Evolutionary conservation across 352 stramenopile genomes (phyloP).

Genomic region (Phytopythium mirpurense): DNA sequence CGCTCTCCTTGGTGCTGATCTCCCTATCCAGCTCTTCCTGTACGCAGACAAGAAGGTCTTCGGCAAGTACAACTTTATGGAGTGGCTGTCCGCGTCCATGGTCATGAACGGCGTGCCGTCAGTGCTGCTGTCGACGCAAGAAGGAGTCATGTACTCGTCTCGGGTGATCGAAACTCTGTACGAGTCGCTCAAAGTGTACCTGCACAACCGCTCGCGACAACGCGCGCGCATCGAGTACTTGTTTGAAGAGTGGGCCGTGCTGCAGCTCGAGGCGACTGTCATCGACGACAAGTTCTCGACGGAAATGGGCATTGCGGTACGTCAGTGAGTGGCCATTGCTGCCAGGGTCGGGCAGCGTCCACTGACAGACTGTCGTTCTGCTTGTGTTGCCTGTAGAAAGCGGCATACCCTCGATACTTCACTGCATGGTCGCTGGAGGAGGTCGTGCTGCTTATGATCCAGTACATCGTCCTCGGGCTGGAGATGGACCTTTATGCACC

Average conservation of each 20-base stretch:
- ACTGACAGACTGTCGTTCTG: no score
- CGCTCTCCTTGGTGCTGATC: neutral
- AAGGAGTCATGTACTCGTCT: conserved; percentile 73
- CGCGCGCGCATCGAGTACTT: conserved; percentile 74
- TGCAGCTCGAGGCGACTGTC: conserved; percentile 62
- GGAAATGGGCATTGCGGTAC: conserved; percentile 81
- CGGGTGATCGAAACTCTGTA: conserved; percentile 79
- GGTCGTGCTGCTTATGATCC: conserved; percentile 67
- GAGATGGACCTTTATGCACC: conserved; percentile 77
- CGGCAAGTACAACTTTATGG: conserved; percentile 77
- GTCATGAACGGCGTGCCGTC: conserved; percentile 75
- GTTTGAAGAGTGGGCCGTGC: conserved; percentile 72
- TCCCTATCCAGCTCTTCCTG: conserved; percentile 50
- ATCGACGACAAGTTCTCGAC: conserved; percentile 79
- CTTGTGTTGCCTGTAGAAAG: conserved; percentile 36
- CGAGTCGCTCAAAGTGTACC: conserved; percentile 75
- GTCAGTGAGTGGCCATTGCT: conserved; percentile 6
- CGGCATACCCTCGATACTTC: conserved; percentile 72
- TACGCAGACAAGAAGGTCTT: conserved; percentile 87
- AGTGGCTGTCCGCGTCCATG: conserved; percentile 80
- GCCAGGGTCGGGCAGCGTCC: no score
- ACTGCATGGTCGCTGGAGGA: conserved; percentile 80
- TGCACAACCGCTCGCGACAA: conserved; percentile 80
- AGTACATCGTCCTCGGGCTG: conserved; percentile 70
- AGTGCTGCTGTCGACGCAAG: conserved; percentile 79